Evolutionary conservation across 2,329 filamentous ascomycete species (phyloP), one percentile per base, ranked within the genome.

Genomic region (Fusarium poae): DNA sequence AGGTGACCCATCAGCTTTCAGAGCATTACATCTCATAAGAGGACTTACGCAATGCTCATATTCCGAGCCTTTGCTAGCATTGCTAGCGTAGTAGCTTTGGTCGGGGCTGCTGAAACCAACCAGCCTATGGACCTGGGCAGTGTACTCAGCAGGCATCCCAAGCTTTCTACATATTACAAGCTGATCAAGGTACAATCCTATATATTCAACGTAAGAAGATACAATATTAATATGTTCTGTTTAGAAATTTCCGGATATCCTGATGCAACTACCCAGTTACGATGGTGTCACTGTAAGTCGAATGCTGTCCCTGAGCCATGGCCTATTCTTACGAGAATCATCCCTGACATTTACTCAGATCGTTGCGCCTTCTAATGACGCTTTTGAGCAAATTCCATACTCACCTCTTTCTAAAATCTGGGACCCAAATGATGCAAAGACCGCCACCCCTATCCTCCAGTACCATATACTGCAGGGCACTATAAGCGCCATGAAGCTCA

Each of bases 391-490:
- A 53, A 86, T 88, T 51, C 81, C 82, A 12, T 85, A 83, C 66
- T 84, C 82, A n/a, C 80, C 82, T 12, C 77, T 88, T 37, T 78
- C 80, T 27, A 81, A 81, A 51, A 71, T 85, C n/a, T 84, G 81
- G 75, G 77, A 81, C 11, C 74, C 80, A 11, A 79, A 86, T 7
- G 77, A 85, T 70, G 74, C 77, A 50, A 77, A 79, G 39, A 79
- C 86, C 11, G 78, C 82, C 5, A 76, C 82, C n/a, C 76, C 78
- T 34, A 82, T 91, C 32, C 82, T 91, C 7, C 79, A 84, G 51
- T 91, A 91, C 76, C 89, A 91, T 77, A 83, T 91, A 51, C 79
- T 91, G 27, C 80, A 84, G 51, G 84, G 83, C 49, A 83, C 82
- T 16, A 81, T 89, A 15, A 72, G 76, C 6, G 79, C 79, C 8